These are phyloP conservation scores for Fusarium robinianum DNA, from an alignment of 2,329 filamentous ascomycete genomes.

Conservation along the genomic window DNA sequence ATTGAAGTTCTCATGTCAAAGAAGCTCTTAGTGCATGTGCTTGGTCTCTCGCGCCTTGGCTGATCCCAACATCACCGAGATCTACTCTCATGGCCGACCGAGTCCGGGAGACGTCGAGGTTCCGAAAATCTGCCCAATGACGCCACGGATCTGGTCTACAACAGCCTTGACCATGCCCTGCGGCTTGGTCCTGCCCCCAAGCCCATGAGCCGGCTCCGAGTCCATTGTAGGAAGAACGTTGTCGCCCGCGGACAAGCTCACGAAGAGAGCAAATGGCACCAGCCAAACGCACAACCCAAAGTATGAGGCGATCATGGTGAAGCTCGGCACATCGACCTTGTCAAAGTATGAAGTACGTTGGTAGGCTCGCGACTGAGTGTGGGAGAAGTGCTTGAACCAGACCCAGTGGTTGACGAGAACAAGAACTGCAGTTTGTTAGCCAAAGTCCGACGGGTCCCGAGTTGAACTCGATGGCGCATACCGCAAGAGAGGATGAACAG, in stretches of 20 bases:
- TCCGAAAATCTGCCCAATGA: conserved; percentile 53
- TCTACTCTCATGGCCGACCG: conserved; percentile 29
- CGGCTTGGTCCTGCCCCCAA: conserved; percentile 54
- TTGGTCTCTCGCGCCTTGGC: not conserved
- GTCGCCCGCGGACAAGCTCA: conserved; percentile 90
- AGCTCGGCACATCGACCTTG: conserved; percentile 69
- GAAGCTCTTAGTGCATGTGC: too few relatives aligned
- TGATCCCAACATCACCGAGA: not conserved
- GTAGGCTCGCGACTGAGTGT: conserved; percentile 61
- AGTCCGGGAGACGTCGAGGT: conserved; percentile 32
- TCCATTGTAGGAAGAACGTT: conserved; percentile 95
- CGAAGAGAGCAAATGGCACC: conserved; percentile 92
- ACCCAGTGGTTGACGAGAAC: conserved; percentile 91
- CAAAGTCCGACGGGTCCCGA: rapidly evolving
- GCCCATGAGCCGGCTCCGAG: conserved; percentile 57
- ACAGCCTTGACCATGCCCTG: conserved; percentile 70
- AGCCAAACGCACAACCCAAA: conserved; percentile 98
- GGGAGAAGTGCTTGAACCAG: conserved; percentile 93
- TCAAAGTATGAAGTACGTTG: conserved; percentile 66
- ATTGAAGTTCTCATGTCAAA: too few relatives aligned
- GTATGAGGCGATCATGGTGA: conserved; percentile 93
- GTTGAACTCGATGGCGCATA: conserved; percentile 48
- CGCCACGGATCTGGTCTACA: conserved; percentile 60
- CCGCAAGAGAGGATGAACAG: conserved; percentile 83
- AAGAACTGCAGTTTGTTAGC: conserved; percentile 58